Evolutionary conservation across 805 yeast genomes (phyloP).

Genomic region (Naumovozyma castellii): DNA sequence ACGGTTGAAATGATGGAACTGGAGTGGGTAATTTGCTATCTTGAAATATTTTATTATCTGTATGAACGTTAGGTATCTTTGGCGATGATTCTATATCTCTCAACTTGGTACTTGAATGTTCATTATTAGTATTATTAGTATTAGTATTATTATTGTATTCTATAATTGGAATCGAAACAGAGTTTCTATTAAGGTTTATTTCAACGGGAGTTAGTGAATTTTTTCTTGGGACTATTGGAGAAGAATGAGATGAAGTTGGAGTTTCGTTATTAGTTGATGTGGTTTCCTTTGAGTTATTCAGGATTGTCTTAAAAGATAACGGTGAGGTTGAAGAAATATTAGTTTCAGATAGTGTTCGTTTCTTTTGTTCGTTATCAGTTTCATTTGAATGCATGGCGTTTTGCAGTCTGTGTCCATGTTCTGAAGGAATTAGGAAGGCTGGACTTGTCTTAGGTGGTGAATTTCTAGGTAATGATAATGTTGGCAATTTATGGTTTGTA

Average conservation of each 20-base stretch:
- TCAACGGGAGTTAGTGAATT: background rate
- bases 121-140: background rate
- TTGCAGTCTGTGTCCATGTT: too few relatives aligned
- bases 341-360: too few relatives aligned
- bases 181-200: background rate
- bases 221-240: background rate
- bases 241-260: background rate
- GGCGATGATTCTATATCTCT: background rate
- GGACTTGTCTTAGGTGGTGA: too few relatives aligned
- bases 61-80: background rate
- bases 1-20: constrained; percentile 16
- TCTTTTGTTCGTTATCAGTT: too few relatives aligned
- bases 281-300: background rate
- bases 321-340: too few relatives aligned
- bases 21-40: background rate
- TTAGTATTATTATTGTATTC: background rate
- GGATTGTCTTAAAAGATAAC: background rate
- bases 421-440: background rate
- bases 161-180: background rate
- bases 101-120: too few relatives aligned
- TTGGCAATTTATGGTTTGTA: too few relatives aligned
- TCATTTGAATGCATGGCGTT: too few relatives aligned
- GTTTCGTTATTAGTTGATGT: background rate
- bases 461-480: too few relatives aligned
- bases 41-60: background rate